A percentile compares a stretch with the other conserved stretches of the same genome.
phyloP scores from a whole-genome alignment of 2,329 filamentous ascomycete species.

The Penicillium sp. region DNA sequence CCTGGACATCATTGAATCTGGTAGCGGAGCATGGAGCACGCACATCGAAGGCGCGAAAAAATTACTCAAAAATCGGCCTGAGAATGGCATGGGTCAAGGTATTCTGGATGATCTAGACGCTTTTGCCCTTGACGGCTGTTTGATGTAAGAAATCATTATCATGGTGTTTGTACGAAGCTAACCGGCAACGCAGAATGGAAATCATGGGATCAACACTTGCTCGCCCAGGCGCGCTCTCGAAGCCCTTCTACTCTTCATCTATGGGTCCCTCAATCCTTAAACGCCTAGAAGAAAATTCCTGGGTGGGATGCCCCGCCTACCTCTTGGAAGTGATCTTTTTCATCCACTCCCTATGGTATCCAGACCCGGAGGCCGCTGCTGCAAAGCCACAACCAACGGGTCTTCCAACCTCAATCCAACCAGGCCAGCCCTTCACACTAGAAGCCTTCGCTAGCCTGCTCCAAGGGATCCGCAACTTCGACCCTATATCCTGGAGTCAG shows the following conservation, averaged over 20 bases:
- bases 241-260: slow-evolving; percentile 39
- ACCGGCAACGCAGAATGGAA: slow-evolving; percentile 32
- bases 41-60: slow-evolving; percentile 55
- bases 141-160: slow-evolving; percentile 31
- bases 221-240: slow-evolving; percentile 40
- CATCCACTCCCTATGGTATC: slow-evolving; percentile 40
- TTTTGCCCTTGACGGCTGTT: slow-evolving; percentile 40
- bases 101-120: slow-evolving; percentile 38
- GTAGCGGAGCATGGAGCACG: slow-evolving; percentile 53
- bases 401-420: slow-evolving; percentile 30
- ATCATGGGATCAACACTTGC: slow-evolving; percentile 47
- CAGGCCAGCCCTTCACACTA: slow-evolving; percentile 28
- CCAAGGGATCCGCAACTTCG: slow-evolving; percentile 41
- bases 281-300: slow-evolving; percentile 43
- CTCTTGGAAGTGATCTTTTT: slow-evolving; percentile 44
- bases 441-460: slow-evolving; percentile 35
- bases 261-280: slow-evolving; percentile 40
- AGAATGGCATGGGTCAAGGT: slow-evolving; percentile 16
- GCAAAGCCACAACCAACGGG: slow-evolving; percentile 28
- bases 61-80: slow-evolving; percentile 43
- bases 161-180: not conserved
- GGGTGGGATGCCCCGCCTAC: slow-evolving; percentile 44
- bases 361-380: slow-evolving; percentile 25
- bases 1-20: slow-evolving; percentile 53
- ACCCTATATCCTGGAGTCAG: slow-evolving; percentile 39